Base-by-base conservation (phyloP, 495 filamentous ascomycete genomes). In the Neurospora sp. region DNA sequence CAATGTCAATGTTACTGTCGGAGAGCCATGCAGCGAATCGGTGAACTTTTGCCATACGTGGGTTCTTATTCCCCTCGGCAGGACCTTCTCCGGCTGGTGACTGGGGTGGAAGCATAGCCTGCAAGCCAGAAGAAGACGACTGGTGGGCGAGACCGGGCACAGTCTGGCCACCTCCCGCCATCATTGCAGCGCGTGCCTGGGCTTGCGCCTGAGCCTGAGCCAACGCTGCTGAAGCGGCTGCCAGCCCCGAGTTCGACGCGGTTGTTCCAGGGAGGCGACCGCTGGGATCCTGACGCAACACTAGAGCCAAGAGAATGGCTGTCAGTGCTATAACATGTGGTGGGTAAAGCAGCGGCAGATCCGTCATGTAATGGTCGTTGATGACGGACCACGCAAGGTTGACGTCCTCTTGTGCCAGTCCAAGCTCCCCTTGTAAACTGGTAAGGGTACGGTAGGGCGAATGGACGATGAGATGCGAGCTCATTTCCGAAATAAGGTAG, bases 341-440 rank as follows among this genome's bases (percentile, higher is more conserved):
- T 24, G 96, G 88, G 79, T 94, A 91, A 11, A 97, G 84, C 36
- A 99, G 84, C 5, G 96, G 93, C 36, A 98, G 85, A 79, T 98
- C 96, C 7, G 96, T 98, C 81, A 97, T 89, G 81, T 96, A 98
- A 77, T 94, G 93, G 80, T 99, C 96, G 82, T 98, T 98, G 84
- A 99, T 93, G 74, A 98, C 89, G 5, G 89, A 92, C 88, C 92
- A 93, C 45, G 94, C 92, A 19, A 95, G 87, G 62, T 87, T 86
- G 59, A 86, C 84, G 79, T 99, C 96, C 72, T 98, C 96, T 69
- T 87, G 87, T 69, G 86, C 89, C 24, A 99, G 86, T 31, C 83
- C 82, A 72, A 98, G 89, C 34, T 90, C 87, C 70, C 82, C 80
- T 76, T 93, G 91, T 39, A 98, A 86, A 70, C 90, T 89, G 39